A percentile compares a stretch with the other conserved stretches of the same genome.
Conservation (phyloP, 768 basidiomycete species). For the Leccinum disarticulatum region DNA sequence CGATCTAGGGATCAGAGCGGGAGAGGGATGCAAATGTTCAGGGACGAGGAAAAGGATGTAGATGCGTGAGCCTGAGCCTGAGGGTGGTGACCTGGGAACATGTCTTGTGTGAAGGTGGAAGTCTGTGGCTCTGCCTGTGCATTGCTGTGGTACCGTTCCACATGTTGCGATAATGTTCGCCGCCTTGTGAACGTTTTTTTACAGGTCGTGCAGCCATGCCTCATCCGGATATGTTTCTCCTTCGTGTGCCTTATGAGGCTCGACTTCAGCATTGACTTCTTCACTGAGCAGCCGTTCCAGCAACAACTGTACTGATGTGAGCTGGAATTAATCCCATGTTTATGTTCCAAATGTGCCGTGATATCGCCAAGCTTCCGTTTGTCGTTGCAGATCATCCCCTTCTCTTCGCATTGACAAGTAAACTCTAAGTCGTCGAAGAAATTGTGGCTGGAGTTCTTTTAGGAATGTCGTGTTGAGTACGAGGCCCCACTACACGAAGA, state of each 20-base stretch:
- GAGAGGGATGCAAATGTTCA: no score
- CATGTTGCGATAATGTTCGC: not conserved
- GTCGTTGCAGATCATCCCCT: not conserved
- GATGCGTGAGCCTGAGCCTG: no score
- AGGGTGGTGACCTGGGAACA: no score
- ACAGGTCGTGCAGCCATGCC: no score
- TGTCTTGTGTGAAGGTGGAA: no score
- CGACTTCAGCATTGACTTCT: not conserved
- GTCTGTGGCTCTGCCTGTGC: no score
- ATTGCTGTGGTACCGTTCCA: not conserved
- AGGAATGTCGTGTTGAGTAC: not conserved
- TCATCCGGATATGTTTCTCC: no score
- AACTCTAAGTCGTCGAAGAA: not conserved
- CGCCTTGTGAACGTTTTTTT: no score
- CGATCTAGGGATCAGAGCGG: no score
- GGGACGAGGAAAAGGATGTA: no score
- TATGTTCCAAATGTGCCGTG: not conserved
- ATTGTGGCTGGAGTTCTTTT: not conserved
- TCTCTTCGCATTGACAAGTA: slow-evolving; percentile 1
- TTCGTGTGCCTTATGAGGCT: slow-evolving; percentile 1
- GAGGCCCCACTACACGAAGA: no score
- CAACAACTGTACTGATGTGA: not conserved
- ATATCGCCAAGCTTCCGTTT: slow-evolving; percentile 1
- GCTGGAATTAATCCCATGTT: not conserved
- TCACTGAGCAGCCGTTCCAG: not conserved